Evolutionary conservation across 345 rosid species (phyloP).

Genomic region (Noccaea bulbosa): DNA sequence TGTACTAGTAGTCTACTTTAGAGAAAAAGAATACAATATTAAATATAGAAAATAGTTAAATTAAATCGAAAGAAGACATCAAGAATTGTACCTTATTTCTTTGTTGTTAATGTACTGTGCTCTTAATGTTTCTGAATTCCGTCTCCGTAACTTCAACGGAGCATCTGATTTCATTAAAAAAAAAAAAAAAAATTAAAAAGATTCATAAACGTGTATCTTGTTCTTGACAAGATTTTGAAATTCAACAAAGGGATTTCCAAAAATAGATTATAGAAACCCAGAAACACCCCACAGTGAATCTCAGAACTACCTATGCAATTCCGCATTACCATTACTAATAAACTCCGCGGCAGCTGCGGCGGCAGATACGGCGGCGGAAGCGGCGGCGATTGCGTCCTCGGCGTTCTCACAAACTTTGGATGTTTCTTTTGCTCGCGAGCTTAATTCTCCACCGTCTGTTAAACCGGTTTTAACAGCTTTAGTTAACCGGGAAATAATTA

Average conservation of each 20-base stretch:
- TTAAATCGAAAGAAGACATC: not conserved
- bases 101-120: constrained; percentile 46
- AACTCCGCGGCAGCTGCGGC: constrained; percentile 41
- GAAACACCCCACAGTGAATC: constrained; percentile 34
- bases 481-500: constrained; percentile 20
- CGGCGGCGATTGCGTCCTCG: constrained; percentile 43
- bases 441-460: constrained; percentile 22
- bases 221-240: not conserved
- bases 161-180: constrained; percentile 22
- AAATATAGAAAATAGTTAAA: constrained; percentile 1
- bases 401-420: constrained; percentile 41
- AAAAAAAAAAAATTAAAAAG: not conserved
- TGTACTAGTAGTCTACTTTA: not conserved
- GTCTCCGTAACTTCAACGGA: constrained; percentile 40
- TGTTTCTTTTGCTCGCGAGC: constrained; percentile 20
- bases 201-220: not conserved
- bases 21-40: not conserved
- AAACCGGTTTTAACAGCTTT: constrained; percentile 13
- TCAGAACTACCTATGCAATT: constrained; percentile 39
- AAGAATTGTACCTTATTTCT: constrained; percentile 42
- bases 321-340: constrained; percentile 40
- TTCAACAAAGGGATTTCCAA: constrained; percentile 9
- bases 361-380: constrained; percentile 33
- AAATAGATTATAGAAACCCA: constrained; percentile 12
- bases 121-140: constrained; percentile 45